Evolutionary conservation across 1,284 basidiomycete genomes (phyloP), one percentile per base, ranked within the genome.

Genomic region (Pseudozyma hubeiensis): DNA sequence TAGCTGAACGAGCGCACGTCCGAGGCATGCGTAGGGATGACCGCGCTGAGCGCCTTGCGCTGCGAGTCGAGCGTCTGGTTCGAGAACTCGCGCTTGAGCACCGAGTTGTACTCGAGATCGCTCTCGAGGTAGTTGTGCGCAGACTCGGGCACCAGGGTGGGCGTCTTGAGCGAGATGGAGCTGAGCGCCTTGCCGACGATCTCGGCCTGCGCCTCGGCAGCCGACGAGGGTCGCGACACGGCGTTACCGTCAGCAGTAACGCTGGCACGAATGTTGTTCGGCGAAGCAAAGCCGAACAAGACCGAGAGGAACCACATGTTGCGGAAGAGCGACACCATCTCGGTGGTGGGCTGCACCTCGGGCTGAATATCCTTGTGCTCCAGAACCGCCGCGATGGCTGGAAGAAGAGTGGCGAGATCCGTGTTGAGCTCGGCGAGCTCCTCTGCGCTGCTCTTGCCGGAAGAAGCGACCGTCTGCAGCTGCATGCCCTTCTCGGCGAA

Each of bases 291-390:
- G 39, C 91, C 90, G 19, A 75, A 94, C 14, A 97, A 88, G 17
- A 92, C 89, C 79, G 92, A 93, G 13, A 97, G 86, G 85, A 97
- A 93, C 96, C 96, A 99, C 86, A 95, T 88, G 83, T 94, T 94
- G 49, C 95, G 89, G 88, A 97, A 99, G 17, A 93, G 87, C 5
- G 90, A 88, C 5, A 92, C 90, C n/a, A 93, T 84, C 47, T 90
- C 90, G 1, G 89, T 82, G 3, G 90, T 88, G 17, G 91, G 84
- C 39, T 88, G 84, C 13, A 87, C 69, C 41, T 91, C 88, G 1
- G 92, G 90, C 57, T 89, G 88, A 82, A 93, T 91, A 71, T 91
- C 89, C 19, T 86, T 77, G 81, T 95, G 93, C 39, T 88, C 86
- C n/a, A 99, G 88, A 10, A 97, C 88, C 0, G 93, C 91, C 77